A percentile compares a stretch with the other conserved stretches of the same genome.
Conservation (phyloP, 352 stramenopile species). For the Albugo laibachii region DNA sequence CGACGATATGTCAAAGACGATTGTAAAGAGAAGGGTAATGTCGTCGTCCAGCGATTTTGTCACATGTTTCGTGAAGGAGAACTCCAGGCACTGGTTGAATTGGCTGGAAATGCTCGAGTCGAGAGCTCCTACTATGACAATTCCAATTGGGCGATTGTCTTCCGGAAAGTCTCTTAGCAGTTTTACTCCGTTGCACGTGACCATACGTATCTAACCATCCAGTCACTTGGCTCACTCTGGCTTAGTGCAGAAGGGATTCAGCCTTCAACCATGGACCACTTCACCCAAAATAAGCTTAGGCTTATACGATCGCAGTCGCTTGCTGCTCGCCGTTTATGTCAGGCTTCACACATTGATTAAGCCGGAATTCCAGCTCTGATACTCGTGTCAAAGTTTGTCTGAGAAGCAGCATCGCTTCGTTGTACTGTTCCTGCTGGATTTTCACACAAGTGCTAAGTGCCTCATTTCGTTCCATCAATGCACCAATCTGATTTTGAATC, state of each 20-base stretch:
- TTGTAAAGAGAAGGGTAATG: slow-evolving; percentile 5
- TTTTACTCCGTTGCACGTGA: too few species aligned
- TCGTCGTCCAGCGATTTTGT: slow-evolving; percentile 72
- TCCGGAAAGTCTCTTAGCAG: slow-evolving; percentile 8
- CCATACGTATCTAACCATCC: too few species aligned
- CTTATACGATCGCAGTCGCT: too few species aligned
- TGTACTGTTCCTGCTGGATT: slow-evolving; percentile 72
- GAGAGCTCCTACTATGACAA: slow-evolving; percentile 71
- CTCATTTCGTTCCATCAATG: slow-evolving; percentile 59
- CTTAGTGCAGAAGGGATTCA: too few species aligned
- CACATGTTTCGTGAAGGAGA: slow-evolving; percentile 80
- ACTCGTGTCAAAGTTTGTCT: slow-evolving; percentile 74
- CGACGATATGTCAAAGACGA: slow-evolving; percentile 28
- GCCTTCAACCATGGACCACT: too few species aligned
- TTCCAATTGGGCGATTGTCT: slow-evolving; percentile 70
- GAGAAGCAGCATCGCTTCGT: slow-evolving; percentile 68
- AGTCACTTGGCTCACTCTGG: too few species aligned
- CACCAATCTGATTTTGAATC: slow-evolving; percentile 30
- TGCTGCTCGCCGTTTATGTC: too few species aligned
- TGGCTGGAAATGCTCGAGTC: slow-evolving; percentile 39
- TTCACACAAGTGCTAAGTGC: slow-evolving; percentile 35
- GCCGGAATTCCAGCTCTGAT: slow-evolving; percentile 40
- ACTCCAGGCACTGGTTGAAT: slow-evolving; percentile 34
- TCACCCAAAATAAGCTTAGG: too few species aligned
- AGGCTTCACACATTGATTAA: too few species aligned